These are phyloP conservation scores for Phellinidium pouzarii DNA, from an alignment of 1,284 basidiomycete genomes.

Conservation along the genomic window DNA sequence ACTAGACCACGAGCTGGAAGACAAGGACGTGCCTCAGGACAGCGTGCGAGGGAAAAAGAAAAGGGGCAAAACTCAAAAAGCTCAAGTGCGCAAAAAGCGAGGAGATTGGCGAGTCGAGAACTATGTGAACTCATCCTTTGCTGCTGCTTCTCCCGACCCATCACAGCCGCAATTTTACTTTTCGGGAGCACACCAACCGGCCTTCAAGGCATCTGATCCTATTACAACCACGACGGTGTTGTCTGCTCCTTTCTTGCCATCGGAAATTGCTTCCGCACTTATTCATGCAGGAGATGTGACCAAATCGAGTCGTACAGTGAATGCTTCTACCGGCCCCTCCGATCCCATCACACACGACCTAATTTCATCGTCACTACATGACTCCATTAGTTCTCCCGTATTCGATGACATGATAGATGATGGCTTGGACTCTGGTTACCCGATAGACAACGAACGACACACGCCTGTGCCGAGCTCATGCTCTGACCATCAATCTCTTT, in stretches of 20 bases:
- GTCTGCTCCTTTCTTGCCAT: no score
- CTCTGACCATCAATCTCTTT: neutral
- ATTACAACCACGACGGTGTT: neutral
- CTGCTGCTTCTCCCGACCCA: neutral
- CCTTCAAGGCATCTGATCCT: neutral
- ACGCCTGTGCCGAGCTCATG: neutral
- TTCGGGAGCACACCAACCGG: neutral
- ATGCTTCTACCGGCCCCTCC: no score
- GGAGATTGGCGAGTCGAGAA: neutral
- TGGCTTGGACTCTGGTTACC: neutral
- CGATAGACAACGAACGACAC: neutral
- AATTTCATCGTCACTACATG: no score
- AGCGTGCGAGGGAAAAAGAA: neutral
- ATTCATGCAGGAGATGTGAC: no score
- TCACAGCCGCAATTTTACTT: neutral
- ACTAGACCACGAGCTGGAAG: neutral
- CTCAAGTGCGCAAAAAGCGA: neutral
- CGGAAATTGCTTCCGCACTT: no score
- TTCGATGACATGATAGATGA: no score
- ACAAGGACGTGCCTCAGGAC: neutral
- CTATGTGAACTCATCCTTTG: neutral
- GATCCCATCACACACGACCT: no score
- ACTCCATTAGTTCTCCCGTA: no score
- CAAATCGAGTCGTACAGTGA: no score
- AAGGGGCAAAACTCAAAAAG: neutral